Evolutionary conservation across 2,329 filamentous ascomycete species (phyloP).

Genomic region (Pseudocercospora fijiensis): DNA sequence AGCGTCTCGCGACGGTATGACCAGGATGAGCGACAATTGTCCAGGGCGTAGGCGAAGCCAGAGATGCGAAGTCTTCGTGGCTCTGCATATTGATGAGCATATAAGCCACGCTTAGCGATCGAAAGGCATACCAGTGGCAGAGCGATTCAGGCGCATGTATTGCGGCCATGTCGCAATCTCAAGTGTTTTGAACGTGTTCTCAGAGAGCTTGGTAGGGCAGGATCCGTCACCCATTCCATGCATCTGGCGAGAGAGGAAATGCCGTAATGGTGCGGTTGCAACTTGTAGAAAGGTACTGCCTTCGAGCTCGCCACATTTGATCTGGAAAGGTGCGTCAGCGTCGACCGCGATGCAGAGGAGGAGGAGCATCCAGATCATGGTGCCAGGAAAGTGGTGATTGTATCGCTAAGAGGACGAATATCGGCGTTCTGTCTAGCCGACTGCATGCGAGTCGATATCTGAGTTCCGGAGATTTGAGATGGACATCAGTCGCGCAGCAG

Average conservation of each 20-base stretch:
- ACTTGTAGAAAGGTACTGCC: background rate
- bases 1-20: background rate
- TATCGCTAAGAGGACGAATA: background rate
- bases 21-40: background rate
- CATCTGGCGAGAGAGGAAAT: background rate
- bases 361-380: background rate
- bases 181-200: background rate
- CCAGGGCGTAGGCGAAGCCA: background rate
- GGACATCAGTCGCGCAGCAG: background rate
- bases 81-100: background rate
- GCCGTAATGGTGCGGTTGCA: background rate
- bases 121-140: background rate
- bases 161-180: background rate
- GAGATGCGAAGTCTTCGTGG: background rate
- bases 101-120: background rate
- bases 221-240: background rate
- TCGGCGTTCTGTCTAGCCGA: no score
- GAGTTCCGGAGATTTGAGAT: background rate
- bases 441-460: background rate
- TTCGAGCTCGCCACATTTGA: background rate
- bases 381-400: background rate
- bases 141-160: background rate
- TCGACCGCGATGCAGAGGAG: background rate
- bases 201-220: background rate
- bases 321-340: background rate